phyloP scores from a whole-genome alignment of 2,329 filamentous ascomycete genomes.

The Zopfia rhizophila region DNA sequence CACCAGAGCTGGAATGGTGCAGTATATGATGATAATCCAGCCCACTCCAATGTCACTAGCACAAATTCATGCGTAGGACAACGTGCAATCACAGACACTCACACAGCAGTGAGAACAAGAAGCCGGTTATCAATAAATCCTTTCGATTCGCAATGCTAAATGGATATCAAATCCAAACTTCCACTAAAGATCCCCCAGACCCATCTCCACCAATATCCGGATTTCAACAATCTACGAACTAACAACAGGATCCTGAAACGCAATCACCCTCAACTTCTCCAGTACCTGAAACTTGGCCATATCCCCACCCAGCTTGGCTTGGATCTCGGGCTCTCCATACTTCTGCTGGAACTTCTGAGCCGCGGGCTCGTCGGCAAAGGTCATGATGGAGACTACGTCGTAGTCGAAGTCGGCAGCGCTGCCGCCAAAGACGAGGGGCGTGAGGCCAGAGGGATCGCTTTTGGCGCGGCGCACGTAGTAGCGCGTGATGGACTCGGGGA shows the following conservation, averaged over 20 bases:
- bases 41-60: no score
- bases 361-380: slow-evolving; percentile 12
- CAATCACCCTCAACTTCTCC: slow-evolving; percentile 18
- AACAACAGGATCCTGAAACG: slow-evolving; percentile 21
- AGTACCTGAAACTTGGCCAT: slow-evolving; percentile 15
- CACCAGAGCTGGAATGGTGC: no score
- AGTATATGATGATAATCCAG: no score
- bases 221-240: no score
- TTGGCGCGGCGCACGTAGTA: slow-evolving; percentile 22
- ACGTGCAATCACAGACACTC: no score
- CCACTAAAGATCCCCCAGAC: no score
- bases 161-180: no score
- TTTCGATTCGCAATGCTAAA: no score
- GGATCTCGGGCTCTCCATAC: slow-evolving; percentile 10
- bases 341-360: slow-evolving; percentile 18
- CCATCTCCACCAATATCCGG: no score
- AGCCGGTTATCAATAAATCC: no score
- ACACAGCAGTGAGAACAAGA: no score
- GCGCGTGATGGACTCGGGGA: slow-evolving; percentile 10
- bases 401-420: slow-evolving; percentile 16
- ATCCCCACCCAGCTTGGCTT: slow-evolving; percentile 16
- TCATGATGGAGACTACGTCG: slow-evolving; percentile 16
- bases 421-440: slow-evolving; percentile 13
- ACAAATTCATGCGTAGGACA: no score
- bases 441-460: slow-evolving; percentile 15